A percentile compares a stretch with the other conserved stretches of the same genome.
phyloP scores from a whole-genome alignment of 805 yeast species.

The Metschnikowia kofuensis region DNA sequence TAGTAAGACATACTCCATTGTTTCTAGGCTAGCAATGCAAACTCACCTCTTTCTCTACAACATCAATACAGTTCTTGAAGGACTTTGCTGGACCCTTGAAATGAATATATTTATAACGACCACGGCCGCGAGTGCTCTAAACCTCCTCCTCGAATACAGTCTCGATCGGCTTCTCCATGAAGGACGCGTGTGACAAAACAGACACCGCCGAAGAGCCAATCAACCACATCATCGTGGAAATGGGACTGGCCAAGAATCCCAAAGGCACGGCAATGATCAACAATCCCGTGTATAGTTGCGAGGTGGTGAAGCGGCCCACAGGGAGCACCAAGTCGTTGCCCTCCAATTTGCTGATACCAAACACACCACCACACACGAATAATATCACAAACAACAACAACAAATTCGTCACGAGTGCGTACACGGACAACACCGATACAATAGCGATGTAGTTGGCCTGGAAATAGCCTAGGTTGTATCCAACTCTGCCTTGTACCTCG shows the following conservation, averaged over 20 bases:
- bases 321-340: conserved; percentile 84
- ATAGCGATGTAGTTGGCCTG: conserved; percentile 81
- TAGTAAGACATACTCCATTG: no score
- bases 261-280: conserved; percentile 74
- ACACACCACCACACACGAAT: conserved; percentile 70
- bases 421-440: conserved; percentile 68
- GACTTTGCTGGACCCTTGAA: neutral
- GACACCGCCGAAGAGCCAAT: conserved; percentile 78
- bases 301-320: conserved; percentile 65
- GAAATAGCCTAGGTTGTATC: conserved; percentile 82
- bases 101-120: neutral
- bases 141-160: conserved; percentile 86
- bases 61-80: neutral
- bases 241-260: conserved; percentile 84
- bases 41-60: neutral
- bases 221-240: conserved; percentile 88
- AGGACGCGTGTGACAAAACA: conserved; percentile 81
- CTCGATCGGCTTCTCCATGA: conserved; percentile 94
- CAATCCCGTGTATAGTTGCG: conserved; percentile 82
- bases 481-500: conserved; percentile 84
- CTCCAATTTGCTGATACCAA: conserved; percentile 71
- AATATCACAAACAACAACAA: conserved; percentile 77
- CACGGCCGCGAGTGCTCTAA: conserved; percentile 11
- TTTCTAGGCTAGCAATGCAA: no score
- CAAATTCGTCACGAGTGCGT: conserved; percentile 83